phyloP scores from a whole-genome alignment of 148 eudicot species.

The Rhododendron molle region DNA sequence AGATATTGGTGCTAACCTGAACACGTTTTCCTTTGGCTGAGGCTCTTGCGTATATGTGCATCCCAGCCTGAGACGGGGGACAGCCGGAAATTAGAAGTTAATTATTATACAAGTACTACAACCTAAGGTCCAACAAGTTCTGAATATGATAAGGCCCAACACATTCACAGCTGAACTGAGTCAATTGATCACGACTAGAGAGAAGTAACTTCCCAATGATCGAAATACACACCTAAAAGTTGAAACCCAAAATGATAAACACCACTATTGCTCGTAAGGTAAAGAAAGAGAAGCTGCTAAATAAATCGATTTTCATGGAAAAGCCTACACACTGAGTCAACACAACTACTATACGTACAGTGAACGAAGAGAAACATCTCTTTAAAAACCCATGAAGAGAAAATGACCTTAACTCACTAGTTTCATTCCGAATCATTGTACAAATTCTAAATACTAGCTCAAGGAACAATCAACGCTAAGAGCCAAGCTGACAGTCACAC shows the following conservation, averaged over 20 bases:
- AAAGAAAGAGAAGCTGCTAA: neutral
- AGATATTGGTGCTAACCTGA: conserved; percentile 51
- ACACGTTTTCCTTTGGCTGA: conserved; percentile 97
- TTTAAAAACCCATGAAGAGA: neutral
- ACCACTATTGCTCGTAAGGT: neutral
- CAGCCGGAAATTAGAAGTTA: neutral
- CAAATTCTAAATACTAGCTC: neutral
- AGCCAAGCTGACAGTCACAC: neutral
- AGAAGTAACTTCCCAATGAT: neutral
- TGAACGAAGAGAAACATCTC: neutral
- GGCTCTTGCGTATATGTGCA: conserved; percentile 90
- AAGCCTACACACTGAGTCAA: neutral
- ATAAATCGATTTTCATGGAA: neutral
- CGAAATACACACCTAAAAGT: neutral
- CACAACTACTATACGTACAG: neutral
- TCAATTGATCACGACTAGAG: neutral
- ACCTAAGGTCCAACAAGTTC: neutral
- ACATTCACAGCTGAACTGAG: neutral
- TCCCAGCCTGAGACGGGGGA: conserved; percentile 60
- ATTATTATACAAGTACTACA: neutral
- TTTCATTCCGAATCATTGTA: neutral
- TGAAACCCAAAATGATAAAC: neutral
- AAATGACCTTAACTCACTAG: neutral
- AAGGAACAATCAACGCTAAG: neutral
- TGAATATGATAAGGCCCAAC: neutral